Evolutionary conservation across 2,329 filamentous ascomycete species (phyloP).

Genomic region (Penicillium sp.): DNA sequence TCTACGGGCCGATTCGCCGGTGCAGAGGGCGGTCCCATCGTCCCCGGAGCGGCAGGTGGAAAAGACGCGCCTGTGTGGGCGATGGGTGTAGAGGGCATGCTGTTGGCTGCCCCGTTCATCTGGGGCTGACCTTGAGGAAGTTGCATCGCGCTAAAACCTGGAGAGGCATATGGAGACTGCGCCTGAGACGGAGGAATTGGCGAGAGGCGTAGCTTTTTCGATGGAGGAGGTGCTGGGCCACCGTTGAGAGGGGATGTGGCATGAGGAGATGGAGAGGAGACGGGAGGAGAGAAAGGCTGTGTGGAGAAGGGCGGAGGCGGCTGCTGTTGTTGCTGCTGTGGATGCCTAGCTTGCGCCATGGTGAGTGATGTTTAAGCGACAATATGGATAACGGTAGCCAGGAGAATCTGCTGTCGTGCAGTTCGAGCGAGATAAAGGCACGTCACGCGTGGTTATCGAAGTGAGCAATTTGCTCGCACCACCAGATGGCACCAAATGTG

Average conservation of each 20-base stretch:
- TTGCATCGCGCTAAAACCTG: constrained; percentile 53
- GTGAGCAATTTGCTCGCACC: constrained; percentile 41
- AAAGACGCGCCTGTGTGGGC: constrained; percentile 38
- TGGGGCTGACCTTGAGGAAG: constrained; percentile 37
- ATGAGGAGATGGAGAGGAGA: constrained; percentile 61
- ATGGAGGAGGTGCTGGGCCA: constrained; percentile 62
- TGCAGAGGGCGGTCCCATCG: constrained; percentile 63
- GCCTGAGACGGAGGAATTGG: constrained; percentile 62
- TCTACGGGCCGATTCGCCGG: constrained; percentile 54
- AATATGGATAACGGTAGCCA: constrained; percentile 9
- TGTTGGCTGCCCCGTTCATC: constrained; percentile 47
- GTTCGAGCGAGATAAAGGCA: constrained; percentile 20
- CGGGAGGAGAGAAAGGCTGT: constrained; percentile 62
- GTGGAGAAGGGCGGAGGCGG: constrained; percentile 49
- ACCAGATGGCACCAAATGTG: constrained; percentile 33
- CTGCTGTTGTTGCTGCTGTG: constrained; percentile 21
- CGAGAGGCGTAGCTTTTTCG: constrained; percentile 70
- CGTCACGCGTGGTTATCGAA: constrained; percentile 33
- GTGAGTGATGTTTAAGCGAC: constrained; percentile 26
- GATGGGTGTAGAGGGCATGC: constrained; percentile 52
- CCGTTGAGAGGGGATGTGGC: constrained; percentile 50
- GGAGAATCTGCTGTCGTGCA: constrained; percentile 21
- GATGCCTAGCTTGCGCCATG: constrained; percentile 59
- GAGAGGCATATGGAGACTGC: constrained; percentile 61
- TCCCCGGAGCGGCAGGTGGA: constrained; percentile 41